Conservation (phyloP, 179 eudicot genomes). For the Spergularia azorica region DNA sequence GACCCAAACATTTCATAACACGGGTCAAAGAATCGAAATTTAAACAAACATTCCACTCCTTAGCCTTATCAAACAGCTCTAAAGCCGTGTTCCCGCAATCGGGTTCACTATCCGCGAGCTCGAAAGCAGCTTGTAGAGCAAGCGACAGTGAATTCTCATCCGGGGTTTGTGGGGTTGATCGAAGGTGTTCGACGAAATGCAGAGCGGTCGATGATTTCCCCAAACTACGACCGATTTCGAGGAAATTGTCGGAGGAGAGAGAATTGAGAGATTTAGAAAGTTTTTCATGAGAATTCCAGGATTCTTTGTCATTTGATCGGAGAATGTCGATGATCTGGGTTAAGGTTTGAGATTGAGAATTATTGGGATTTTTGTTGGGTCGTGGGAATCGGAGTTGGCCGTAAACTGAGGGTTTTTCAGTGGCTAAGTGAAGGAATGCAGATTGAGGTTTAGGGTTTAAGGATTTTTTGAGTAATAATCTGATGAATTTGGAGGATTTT, state of each 20-base stretch:
- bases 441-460: slow-evolving; percentile 24
- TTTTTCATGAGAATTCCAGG: slow-evolving; percentile 38
- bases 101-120: slow-evolving; percentile 47
- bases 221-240: slow-evolving; percentile 47
- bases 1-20: slow-evolving; percentile 41
- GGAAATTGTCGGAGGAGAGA: slow-evolving; percentile 26
- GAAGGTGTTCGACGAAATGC: slow-evolving; percentile 41
- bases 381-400: slow-evolving; percentile 12
- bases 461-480: slow-evolving; percentile 23
- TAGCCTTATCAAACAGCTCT: slow-evolving; percentile 34
- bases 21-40: slow-evolving; percentile 43
- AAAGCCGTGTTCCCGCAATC: slow-evolving; percentile 29
- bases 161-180: slow-evolving; percentile 23
- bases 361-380: slow-evolving; percentile 17
- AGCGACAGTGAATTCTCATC: slow-evolving; percentile 33
- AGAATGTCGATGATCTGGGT: slow-evolving; percentile 43
- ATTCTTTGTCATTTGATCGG: slow-evolving; percentile 32
- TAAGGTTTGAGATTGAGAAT: slow-evolving; percentile 19
- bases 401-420: slow-evolving; percentile 9
- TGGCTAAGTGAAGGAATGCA: slow-evolving; percentile 29
- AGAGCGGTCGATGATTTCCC: slow-evolving; percentile 40
- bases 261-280: slow-evolving; percentile 39
- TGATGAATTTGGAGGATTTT: slow-evolving; percentile 21
- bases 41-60: slow-evolving; percentile 38
- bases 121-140: slow-evolving; percentile 55